These are phyloP conservation scores for Yamadazyma atmosphaerica DNA, from an alignment of 1,139 yeast genomes.

Conservation along the genomic window DNA sequence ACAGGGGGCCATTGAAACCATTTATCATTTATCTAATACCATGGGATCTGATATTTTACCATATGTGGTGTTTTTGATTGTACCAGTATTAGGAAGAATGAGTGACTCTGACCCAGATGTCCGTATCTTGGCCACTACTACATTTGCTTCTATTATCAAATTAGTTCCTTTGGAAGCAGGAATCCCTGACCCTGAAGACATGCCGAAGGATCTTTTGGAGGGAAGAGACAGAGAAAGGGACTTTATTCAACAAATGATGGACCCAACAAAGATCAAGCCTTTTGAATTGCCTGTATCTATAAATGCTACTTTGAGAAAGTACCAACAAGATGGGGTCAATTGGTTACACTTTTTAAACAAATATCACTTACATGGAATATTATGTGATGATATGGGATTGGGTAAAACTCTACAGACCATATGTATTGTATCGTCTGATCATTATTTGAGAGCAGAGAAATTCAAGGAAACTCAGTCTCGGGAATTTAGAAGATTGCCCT, in stretches of 20 bases:
- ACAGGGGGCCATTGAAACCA: constrained; percentile 92
- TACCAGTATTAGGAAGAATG: constrained; percentile 97
- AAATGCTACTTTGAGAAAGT: constrained; percentile 88
- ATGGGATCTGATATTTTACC: constrained; percentile 93
- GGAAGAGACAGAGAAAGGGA: constrained; percentile 95
- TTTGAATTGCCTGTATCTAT: constrained; percentile 89
- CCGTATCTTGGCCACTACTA: constrained; percentile 89
- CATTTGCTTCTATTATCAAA: constrained; percentile 95
- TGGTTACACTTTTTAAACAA: constrained; percentile 96
- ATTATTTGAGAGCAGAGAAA: constrained; percentile 76
- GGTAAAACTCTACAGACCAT: constrained; percentile 97
- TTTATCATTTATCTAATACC: constrained; percentile 77
- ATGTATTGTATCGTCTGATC: constrained; percentile 96
- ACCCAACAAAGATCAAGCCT: constrained; percentile 87
- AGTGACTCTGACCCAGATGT: constrained; percentile 91
- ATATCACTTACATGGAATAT: constrained; percentile 92
- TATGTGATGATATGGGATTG: constrained; percentile 99
- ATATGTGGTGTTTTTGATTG: constrained; percentile 91
- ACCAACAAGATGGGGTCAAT: constrained; percentile 98
- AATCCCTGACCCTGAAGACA: constrained; percentile 91
- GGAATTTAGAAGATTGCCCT: constrained; percentile 78
- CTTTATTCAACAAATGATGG: constrained; percentile 97
- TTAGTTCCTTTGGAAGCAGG: constrained; percentile 97
- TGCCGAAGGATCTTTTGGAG: constrained; percentile 79
- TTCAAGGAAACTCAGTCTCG: constrained; percentile 57